Evolutionary conservation across 306 rosid species (phyloP).

Genomic region (Cicer cuneatum): DNA sequence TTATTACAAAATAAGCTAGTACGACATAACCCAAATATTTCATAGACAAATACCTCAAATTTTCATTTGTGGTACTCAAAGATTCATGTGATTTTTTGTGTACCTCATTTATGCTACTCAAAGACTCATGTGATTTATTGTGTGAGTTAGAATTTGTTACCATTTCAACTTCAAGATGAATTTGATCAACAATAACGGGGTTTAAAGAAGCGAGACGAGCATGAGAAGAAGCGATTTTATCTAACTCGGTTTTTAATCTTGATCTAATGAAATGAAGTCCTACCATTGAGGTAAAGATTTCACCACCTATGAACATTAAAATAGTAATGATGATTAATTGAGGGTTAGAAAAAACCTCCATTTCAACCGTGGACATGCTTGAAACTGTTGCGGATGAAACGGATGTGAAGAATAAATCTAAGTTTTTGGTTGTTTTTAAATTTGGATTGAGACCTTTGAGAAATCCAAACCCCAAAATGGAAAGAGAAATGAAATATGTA

Average conservation of each 20-base stretch:
- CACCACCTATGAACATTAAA: conserved; percentile 69
- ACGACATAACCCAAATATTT: conserved; percentile 52
- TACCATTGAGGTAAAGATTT: conserved; percentile 62
- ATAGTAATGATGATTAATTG: conserved; percentile 57
- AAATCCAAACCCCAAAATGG: conserved; percentile 51
- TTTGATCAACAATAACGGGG: background rate
- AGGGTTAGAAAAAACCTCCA: conserved; percentile 61
- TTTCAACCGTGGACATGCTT: conserved; percentile 72
- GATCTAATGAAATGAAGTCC: conserved; percentile 52
- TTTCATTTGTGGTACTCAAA: background rate
- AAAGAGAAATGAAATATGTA: conserved; percentile 52
- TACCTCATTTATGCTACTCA: background rate
- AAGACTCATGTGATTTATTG: conserved; percentile 9
- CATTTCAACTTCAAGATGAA: conserved; percentile 30
- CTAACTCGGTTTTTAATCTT: conserved; percentile 43
- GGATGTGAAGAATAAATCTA: conserved; percentile 70
- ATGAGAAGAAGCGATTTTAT: conserved; percentile 33
- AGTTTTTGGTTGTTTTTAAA: conserved; percentile 23
- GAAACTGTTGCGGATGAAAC: conserved; percentile 67
- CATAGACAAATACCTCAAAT: conserved; percentile 40
- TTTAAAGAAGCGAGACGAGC: conserved; percentile 13
- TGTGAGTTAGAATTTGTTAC: background rate
- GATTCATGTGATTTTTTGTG: conserved; percentile 16
- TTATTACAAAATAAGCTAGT: conserved; percentile 46
- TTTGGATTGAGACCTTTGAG: conserved; percentile 44